Base-by-base conservation (phyloP, 495 filamentous ascomycete species). In the Parathielavia appendiculata region DNA sequence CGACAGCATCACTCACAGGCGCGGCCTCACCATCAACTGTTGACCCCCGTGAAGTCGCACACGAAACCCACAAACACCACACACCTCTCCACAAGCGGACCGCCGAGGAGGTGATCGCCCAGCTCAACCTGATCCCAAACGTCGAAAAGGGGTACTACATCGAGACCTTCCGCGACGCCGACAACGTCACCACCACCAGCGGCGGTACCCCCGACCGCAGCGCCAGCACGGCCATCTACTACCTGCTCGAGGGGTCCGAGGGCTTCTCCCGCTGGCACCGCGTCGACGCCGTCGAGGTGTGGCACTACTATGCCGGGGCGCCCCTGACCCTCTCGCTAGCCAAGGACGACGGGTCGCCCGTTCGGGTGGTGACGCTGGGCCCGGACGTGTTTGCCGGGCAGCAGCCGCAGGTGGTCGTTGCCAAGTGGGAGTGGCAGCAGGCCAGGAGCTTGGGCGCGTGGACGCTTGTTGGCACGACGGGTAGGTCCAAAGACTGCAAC, bases 271-370 rank as follows among this genome's bases (percentile, higher is more conserved):
- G 63, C 48, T 80, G 76, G 78, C 78, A 80, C 56, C 66, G 69
- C 39, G 70, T 80, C 23, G 76, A 80, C 60, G 70, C 73, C 20
- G 68, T 63, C 55, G 76, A 80, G 61, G 59, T 77, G 35, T 80
- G 76, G 76, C 78, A 80, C 59, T 76, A 74, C 63, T 79, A 79
- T 46, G 75, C 73, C 35, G 78, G 78, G 23, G 74, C 76, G 17
- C 76, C 76, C 10, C 61, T 80, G 44, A 69, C 62, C 1, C 60
- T 79, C 10, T 68, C 71, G 8, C 71, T 78, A 3, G 68, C 73
- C 3, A 57, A 38, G 51, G 61, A 78, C 56, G 66, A 79, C 38
- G 72, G 73, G 1, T 47, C 47, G 0, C 45, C 56, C 6, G 63
- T 62, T 22, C 45, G 67, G 5, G 45, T 71, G 16, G 56, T 63